phyloP scores from a whole-genome alignment of 495 filamentous ascomycete species.

The Sphaerosporella brunnea region DNA sequence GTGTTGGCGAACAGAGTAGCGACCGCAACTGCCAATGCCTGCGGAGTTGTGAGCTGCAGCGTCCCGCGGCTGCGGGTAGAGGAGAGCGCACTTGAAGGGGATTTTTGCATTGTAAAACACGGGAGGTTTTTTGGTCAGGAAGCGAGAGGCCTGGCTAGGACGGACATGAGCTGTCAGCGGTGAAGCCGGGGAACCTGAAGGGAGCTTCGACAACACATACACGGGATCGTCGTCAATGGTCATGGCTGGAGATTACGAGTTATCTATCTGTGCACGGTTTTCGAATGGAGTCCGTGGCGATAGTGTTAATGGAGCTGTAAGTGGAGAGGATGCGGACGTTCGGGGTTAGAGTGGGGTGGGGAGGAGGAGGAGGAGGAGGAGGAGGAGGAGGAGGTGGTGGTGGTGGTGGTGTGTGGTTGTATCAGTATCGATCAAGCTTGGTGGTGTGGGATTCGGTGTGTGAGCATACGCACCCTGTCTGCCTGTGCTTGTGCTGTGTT shows the following conservation, averaged over 20 bases:
- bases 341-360: too few relatives aligned
- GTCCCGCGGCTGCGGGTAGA: neutral
- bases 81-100: conserved; percentile 23
- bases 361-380: too few relatives aligned
- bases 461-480: too few relatives aligned
- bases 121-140: conserved; percentile 22
- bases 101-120: conserved; percentile 26
- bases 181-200: neutral
- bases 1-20: conserved; percentile 62
- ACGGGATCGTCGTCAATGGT: conserved; percentile 24
- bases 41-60: neutral
- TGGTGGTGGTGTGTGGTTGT: too few relatives aligned
- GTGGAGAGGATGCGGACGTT: too few relatives aligned
- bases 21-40: conserved; percentile 90
- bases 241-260: conserved; percentile 9
- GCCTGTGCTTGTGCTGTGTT: too few relatives aligned
- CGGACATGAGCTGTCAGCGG: conserved; percentile 1
- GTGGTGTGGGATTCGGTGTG: too few relatives aligned
- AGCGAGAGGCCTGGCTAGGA: conserved; percentile 17
- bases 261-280: too few relatives aligned
- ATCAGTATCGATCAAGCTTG: too few relatives aligned
- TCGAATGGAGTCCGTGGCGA: too few relatives aligned
- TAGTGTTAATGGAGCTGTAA: too few relatives aligned
- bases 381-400: too few relatives aligned
- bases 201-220: conserved; percentile 10